Evolutionary conservation across 768 basidiomycete species (phyloP).

Genomic region (Sarcomyxa edulis): DNA sequence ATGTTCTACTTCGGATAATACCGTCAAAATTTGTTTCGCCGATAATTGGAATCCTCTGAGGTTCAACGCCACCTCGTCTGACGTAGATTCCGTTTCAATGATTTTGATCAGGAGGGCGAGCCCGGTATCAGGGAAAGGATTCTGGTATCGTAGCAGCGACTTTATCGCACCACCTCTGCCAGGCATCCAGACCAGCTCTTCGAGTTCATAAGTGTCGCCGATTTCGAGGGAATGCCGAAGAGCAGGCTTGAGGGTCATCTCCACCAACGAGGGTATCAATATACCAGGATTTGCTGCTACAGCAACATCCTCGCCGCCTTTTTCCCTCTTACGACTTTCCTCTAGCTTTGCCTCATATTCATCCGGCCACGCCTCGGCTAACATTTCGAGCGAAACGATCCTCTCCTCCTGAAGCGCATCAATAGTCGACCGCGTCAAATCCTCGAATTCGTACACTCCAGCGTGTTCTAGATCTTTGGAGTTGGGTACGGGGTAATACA

Average conservation of each 20-base stretch:
- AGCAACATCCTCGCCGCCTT: background rate
- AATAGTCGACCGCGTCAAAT: background rate
- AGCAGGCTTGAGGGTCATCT: slow-evolving; percentile 21
- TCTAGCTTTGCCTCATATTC: background rate
- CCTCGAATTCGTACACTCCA: background rate
- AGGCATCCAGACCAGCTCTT: slow-evolving; percentile 22
- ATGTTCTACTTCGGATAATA: slow-evolving; percentile 4
- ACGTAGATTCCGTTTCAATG: slow-evolving; percentile 8
- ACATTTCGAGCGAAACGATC: slow-evolving; percentile 3
- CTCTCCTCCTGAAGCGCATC: background rate
- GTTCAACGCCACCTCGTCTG: slow-evolving; percentile 11
- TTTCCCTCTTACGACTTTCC: too few relatives aligned
- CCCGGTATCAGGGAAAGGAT: slow-evolving; percentile 21
- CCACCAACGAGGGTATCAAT: slow-evolving; percentile 17
- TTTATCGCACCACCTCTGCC: slow-evolving; percentile 18
- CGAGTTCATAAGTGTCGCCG: slow-evolving; percentile 18
- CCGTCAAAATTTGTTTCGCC: slow-evolving; percentile 15
- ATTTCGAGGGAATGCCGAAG: slow-evolving; percentile 16
- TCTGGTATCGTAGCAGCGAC: slow-evolving; percentile 12
- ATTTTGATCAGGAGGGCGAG: slow-evolving; percentile 18
- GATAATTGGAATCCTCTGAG: slow-evolving; percentile 18
- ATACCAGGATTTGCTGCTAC: too few relatives aligned
- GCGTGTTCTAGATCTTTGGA: too few relatives aligned
- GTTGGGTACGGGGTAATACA: background rate
- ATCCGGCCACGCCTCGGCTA: slow-evolving; percentile 5